Percentiles rank a stretch among this genome's conserved stretches.
phyloP scores from a whole-genome alignment of 176 grass and related monocot species.

The Zoysia pacifica region DNA sequence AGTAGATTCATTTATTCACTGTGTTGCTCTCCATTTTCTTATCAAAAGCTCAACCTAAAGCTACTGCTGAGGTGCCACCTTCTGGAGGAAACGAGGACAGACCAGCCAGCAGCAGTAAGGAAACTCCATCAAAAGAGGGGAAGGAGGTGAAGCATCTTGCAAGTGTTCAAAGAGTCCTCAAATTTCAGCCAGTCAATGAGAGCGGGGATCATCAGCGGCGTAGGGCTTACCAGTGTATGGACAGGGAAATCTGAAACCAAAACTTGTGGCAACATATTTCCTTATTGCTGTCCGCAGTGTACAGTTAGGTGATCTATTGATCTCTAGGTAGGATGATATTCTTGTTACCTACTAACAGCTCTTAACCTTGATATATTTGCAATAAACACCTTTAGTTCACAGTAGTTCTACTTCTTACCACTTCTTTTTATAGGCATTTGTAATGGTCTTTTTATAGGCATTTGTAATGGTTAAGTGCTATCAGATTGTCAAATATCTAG shows the following conservation, averaged over 20 bases:
- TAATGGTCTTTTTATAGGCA: no score
- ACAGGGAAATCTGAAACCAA: slow-evolving; percentile 20
- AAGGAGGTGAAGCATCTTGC: slow-evolving; percentile 78
- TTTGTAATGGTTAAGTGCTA: no score
- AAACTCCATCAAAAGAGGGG: slow-evolving; percentile 9
- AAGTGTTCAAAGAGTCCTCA: slow-evolving; percentile 73
- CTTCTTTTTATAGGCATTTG: no score
- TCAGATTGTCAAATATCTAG: no score
- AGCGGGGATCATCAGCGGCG: slow-evolving; percentile 17
- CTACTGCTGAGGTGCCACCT: not conserved
- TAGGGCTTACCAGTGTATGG: not conserved
- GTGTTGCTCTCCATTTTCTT: not conserved
- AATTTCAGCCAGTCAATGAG: slow-evolving; percentile 43
- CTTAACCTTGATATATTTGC: not conserved
- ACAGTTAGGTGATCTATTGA: not conserved
- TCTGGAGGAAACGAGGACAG: slow-evolving; percentile 27
- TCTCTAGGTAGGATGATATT: not conserved
- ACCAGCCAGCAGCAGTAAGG: slow-evolving; percentile 19
- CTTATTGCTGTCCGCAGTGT: not conserved
- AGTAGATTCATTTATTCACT: not conserved
- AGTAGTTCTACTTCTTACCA: no score
- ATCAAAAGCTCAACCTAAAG: slow-evolving; percentile 38
- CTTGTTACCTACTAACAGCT: not conserved
- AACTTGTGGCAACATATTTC: not conserved
- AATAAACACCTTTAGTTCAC: no score